Conservation (phyloP, 257 asterid species). For the Echites panduratus region DNA sequence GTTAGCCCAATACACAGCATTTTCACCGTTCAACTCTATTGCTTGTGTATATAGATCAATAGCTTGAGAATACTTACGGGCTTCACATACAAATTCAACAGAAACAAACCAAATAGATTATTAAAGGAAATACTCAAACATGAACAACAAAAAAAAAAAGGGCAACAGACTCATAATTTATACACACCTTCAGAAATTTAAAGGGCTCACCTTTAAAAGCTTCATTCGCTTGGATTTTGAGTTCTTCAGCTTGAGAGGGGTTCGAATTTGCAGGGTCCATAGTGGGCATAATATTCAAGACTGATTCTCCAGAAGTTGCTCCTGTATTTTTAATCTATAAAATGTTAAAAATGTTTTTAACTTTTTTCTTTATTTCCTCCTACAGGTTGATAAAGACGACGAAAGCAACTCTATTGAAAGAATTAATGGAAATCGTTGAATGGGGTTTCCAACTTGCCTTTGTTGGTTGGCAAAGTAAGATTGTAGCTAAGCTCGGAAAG, state of each 20-base stretch:
- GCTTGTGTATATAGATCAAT: constrained; percentile 93
- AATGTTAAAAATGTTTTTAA: neutral
- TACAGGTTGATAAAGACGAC: neutral
- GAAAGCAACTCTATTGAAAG: neutral
- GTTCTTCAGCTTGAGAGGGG: constrained; percentile 61
- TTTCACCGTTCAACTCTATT: constrained; percentile 52
- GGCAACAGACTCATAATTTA: neutral
- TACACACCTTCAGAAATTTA: neutral
- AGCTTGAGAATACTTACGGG: constrained; percentile 78
- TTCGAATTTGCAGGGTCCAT: constrained; percentile 63
- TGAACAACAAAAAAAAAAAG: neutral
- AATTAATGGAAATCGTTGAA: neutral
- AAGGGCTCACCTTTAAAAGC: constrained; percentile 74
- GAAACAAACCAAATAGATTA: neutral
- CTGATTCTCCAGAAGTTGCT: neutral
- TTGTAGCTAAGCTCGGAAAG: neutral
- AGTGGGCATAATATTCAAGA: constrained; percentile 46
- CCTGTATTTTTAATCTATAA: neutral
- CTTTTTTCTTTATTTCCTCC: neutral
- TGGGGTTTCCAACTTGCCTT: neutral
- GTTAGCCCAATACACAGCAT: constrained; percentile 97
- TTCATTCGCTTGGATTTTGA: constrained; percentile 80
- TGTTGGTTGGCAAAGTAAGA: neutral
- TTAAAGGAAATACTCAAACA: neutral
- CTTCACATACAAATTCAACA: constrained; percentile 35